These are phyloP conservation scores for Phytophthora cryptogea DNA, from an alignment of 352 stramenopile species.

Conservation along the genomic window DNA sequence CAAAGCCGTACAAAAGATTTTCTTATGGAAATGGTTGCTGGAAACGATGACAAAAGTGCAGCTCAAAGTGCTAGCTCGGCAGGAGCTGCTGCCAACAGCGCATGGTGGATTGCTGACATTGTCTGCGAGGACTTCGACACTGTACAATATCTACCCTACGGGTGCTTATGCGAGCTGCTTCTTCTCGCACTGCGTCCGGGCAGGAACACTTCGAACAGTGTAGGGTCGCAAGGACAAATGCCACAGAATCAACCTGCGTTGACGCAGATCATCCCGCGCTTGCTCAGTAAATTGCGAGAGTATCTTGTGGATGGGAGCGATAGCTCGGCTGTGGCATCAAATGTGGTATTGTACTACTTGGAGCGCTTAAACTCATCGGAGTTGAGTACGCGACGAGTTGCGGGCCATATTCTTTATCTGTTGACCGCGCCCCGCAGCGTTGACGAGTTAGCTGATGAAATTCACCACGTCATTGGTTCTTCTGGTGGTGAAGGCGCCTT, in stretches of 20 bases:
- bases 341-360: slow-evolving; percentile 75
- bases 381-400: slow-evolving; percentile 53
- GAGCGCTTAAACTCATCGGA: slow-evolving; percentile 65
- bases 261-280: slow-evolving; percentile 52
- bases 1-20: slow-evolving; percentile 82
- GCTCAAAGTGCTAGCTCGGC: slow-evolving; percentile 14
- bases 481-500: slow-evolving; percentile 37
- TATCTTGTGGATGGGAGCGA: slow-evolving; percentile 48
- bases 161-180: slow-evolving; percentile 80
- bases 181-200: slow-evolving; percentile 52
- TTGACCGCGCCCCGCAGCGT: slow-evolving; percentile 41
- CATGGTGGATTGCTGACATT: slow-evolving; percentile 89
- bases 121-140: slow-evolving; percentile 87
- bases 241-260: slow-evolving; percentile 42
- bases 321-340: slow-evolving; percentile 37
- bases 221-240: slow-evolving; percentile 19
- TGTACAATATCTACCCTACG: slow-evolving; percentile 76
- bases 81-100: slow-evolving; percentile 31
- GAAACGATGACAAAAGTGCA: slow-evolving; percentile 40
- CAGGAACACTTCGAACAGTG: slow-evolving; percentile 8
- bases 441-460: slow-evolving; percentile 40
- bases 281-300: slow-evolving; percentile 63
- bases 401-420: slow-evolving; percentile 67
- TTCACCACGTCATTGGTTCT: slow-evolving; percentile 15
- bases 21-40: slow-evolving; percentile 87